Conservation (phyloP, 2,329 filamentous ascomycete genomes). For the Pseudogymnoascus sp. region DNA sequence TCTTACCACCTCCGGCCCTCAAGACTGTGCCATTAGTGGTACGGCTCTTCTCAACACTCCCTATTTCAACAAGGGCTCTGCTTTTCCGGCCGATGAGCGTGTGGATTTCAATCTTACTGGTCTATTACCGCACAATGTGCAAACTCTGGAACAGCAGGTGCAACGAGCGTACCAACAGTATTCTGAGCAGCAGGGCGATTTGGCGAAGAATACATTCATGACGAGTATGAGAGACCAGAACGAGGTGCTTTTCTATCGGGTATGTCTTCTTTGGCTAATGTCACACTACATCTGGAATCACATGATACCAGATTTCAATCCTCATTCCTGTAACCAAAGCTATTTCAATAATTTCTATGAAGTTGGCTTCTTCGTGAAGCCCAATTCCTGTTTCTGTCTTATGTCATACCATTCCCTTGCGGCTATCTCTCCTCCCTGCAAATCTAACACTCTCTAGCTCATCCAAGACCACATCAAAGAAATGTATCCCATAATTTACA, state of each 20-base stretch:
- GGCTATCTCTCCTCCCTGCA: background rate
- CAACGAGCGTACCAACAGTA: slow-evolving; percentile 78
- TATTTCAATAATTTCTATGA: background rate
- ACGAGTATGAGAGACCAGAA: slow-evolving; percentile 81
- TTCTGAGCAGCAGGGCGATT: slow-evolving; percentile 48
- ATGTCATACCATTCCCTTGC: background rate
- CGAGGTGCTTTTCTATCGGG: slow-evolving; percentile 71
- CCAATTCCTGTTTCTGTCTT: background rate
- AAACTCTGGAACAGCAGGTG: slow-evolving; percentile 70
- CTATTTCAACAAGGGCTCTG: slow-evolving; percentile 78
- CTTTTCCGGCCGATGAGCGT: slow-evolving; percentile 64
- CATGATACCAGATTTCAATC: background rate
- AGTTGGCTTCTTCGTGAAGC: background rate
- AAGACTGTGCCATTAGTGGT: slow-evolving; percentile 44
- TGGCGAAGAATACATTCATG: slow-evolving; percentile 84
- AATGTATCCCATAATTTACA: slow-evolving; percentile 89
- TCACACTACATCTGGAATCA: background rate
- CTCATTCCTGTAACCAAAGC: background rate
- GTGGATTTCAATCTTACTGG: slow-evolving; percentile 63
- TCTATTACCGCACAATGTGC: slow-evolving; percentile 63
- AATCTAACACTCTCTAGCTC: slow-evolving; percentile 40
- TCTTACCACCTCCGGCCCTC: slow-evolving; percentile 40
- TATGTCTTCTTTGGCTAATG: slow-evolving; percentile 28
- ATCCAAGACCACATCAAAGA: slow-evolving; percentile 72
- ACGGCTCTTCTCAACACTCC: slow-evolving; percentile 54